Evolutionary conservation across 176 grass and related monocot species (phyloP).

Genomic region (Eragrostis nindensis): DNA sequence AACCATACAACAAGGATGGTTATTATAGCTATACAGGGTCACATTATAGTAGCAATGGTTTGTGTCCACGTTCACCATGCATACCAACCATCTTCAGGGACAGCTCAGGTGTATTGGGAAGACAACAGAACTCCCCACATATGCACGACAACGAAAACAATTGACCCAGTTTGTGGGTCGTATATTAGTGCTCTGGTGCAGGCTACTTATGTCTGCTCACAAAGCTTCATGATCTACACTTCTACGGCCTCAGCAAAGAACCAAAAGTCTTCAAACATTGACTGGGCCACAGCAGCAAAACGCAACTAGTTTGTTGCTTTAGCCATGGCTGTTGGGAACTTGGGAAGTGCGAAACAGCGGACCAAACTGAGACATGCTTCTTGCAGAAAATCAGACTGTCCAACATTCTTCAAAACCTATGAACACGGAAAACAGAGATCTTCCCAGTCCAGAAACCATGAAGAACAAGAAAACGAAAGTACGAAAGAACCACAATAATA

Average conservation of each 20-base stretch:
- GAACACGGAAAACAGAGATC: not conserved
- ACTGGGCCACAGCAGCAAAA: slow-evolving; percentile 10
- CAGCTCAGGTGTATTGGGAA: not conserved
- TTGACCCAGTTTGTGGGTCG: slow-evolving; percentile 15
- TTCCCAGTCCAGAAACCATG: not conserved
- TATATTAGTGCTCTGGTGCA: not conserved
- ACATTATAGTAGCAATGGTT: not conserved
- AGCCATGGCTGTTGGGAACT: slow-evolving; percentile 14
- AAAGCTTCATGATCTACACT: slow-evolving; percentile 14
- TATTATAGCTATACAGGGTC: slow-evolving; percentile 30
- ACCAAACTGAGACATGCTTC: not conserved
- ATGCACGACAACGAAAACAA: slow-evolving; percentile 25
- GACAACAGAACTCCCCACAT: slow-evolving; percentile 8
- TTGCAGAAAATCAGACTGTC: not conserved
- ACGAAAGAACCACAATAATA: not conserved
- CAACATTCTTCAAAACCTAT: not conserved
- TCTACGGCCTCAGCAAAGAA: slow-evolving; percentile 3
- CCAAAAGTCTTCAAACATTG: slow-evolving; percentile 17
- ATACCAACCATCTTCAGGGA: slow-evolving; percentile 14
- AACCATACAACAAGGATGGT: not conserved
- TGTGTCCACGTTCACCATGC: slow-evolving; percentile 21
- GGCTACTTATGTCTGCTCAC: slow-evolving; percentile 24
- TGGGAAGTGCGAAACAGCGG: not conserved
- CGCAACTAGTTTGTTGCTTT: not conserved
- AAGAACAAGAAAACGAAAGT: not conserved